These are phyloP conservation scores for Neurospora crassa DNA, from an alignment of 2,329 filamentous ascomycete genomes.

Conservation along the genomic window DNA sequence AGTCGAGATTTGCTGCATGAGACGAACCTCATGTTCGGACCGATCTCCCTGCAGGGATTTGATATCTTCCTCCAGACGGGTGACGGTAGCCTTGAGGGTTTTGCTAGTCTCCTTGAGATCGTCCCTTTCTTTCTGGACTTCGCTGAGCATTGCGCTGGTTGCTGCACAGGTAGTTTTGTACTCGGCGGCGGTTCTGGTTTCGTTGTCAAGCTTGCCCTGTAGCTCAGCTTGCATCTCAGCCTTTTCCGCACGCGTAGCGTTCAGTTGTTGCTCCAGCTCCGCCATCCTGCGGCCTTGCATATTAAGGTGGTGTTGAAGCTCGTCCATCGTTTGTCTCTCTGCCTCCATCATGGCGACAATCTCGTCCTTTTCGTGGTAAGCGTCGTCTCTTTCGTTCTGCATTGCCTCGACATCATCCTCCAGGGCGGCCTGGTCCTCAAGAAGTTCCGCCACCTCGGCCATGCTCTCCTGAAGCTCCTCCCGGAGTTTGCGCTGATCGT, in stretches of 20 bases:
- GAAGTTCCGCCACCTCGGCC: conserved; percentile 23
- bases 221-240: conserved; percentile 14
- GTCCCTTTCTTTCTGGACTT: conserved; percentile 27
- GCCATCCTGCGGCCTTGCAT: conserved; percentile 27
- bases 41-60: conserved; percentile 11
- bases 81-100: conserved; percentile 9
- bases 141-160: conserved; percentile 25
- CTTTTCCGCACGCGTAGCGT: conserved; percentile 14
- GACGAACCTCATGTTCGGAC: conserved; percentile 14
- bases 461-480: conserved; percentile 23
- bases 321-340: conserved; percentile 24
- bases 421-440: conserved; percentile 21
- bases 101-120: conserved; percentile 20
- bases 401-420: conserved; percentile 5
- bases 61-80: conserved; percentile 11
- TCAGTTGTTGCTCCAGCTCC: conserved; percentile 24
- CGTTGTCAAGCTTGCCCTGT: conserved; percentile 23
- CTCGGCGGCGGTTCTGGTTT: conserved; percentile 21
- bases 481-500: not conserved
- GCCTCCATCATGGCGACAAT: conserved; percentile 3
- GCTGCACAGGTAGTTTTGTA: conserved; percentile 26
- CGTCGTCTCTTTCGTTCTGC: conserved; percentile 3
- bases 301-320: conserved; percentile 24
- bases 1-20: conserved; percentile 15
- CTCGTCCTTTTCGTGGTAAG: not conserved